These are phyloP conservation scores for Sistotremastrum niveocremeum DNA, from an alignment of 768 basidiomycete genomes.

Conservation along the genomic window DNA sequence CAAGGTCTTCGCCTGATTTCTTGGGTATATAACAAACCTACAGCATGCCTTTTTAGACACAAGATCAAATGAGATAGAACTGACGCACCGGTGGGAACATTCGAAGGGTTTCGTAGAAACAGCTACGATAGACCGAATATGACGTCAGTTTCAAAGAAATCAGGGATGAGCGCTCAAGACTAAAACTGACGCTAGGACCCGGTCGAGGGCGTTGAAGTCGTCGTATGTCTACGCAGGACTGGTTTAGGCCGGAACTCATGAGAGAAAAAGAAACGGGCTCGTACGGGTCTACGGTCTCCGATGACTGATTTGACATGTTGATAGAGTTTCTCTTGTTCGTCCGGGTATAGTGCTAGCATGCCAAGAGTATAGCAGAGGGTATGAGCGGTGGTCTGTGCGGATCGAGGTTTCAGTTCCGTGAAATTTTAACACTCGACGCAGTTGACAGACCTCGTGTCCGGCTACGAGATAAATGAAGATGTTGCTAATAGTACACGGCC, in stretches of 20 bases:
- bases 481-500: constrained; percentile 13
- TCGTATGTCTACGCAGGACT: constrained; percentile 14
- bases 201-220: constrained; percentile 13
- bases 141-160: background rate
- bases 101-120: constrained; percentile 37
- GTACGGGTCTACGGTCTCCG: constrained; percentile 17
- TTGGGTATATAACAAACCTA: constrained; percentile 25
- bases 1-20: constrained; percentile 31
- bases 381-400: constrained; percentile 22
- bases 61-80: background rate
- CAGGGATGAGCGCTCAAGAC: background rate
- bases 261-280: background rate
- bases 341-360: constrained; percentile 31
- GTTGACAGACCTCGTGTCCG: constrained; percentile 36
- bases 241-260: background rate
- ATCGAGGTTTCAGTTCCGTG: background rate
- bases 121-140: constrained; percentile 15
- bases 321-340: constrained; percentile 28
- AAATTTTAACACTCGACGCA: background rate
- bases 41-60: background rate
- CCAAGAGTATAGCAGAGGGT: constrained; percentile 31
- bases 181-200: constrained; percentile 15
- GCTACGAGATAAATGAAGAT: constrained; percentile 37
- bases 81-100: constrained; percentile 31
- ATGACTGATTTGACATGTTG: constrained; percentile 21